Percentiles rank a stretch among this genome's conserved stretches.
Conservation (phyloP, 306 rosid genomes). For the Geum urbanum region DNA sequence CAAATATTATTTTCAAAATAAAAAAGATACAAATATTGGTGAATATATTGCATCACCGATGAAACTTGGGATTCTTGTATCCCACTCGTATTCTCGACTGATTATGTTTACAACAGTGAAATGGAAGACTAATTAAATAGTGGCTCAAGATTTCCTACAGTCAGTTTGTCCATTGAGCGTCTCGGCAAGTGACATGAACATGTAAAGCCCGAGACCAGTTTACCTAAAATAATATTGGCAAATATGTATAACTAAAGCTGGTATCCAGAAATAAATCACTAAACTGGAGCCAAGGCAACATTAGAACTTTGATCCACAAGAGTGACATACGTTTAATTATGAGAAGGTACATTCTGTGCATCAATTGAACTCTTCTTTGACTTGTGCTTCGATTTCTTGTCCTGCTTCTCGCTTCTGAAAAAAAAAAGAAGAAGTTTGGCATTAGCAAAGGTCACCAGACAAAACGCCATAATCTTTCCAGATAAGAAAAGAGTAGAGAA, state of each 20-base stretch:
- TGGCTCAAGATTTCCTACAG: neutral
- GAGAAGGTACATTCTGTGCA: conserved; percentile 32
- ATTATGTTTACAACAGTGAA: neutral
- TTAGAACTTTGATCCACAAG: neutral
- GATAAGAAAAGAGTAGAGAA: conserved; percentile 27
- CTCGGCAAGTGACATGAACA: neutral
- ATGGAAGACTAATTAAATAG: neutral
- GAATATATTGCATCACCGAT: neutral
- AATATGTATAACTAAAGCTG: neutral
- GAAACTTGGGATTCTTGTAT: neutral
- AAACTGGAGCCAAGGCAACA: neutral
- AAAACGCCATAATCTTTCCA: neutral
- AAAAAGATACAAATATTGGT: no score
- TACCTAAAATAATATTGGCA: neutral
- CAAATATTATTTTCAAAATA: no score
- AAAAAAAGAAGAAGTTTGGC: conserved; percentile 22
- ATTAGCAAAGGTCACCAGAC: neutral
- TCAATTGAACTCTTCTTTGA: conserved; percentile 63
- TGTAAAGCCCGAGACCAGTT: neutral
- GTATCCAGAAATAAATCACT: neutral
- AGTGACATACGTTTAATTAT: conserved; percentile 25
- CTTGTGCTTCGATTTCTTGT: conserved; percentile 95
- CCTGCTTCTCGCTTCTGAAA: conserved; percentile 72
- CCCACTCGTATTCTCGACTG: neutral
- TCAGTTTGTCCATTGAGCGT: neutral